Evolutionary conservation across 1,284 basidiomycete species (phyloP).

Genomic region (Pseudozyma hubeiensis): DNA sequence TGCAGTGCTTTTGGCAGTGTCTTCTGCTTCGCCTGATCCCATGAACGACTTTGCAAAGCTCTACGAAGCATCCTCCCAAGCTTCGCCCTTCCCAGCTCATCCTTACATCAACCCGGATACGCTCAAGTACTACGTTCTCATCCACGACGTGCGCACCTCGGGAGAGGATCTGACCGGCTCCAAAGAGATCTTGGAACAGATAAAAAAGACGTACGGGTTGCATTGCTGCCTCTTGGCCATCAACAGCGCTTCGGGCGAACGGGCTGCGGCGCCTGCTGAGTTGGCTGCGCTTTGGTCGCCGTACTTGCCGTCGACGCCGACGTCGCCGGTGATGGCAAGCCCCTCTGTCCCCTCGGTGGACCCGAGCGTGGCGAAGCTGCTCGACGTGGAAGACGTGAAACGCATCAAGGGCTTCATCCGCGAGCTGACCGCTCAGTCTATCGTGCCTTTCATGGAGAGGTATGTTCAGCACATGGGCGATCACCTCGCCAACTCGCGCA

Average conservation of each 20-base stretch:
- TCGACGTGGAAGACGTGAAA: conserved; percentile 83
- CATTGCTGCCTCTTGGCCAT: conserved; percentile 64
- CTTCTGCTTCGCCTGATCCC: conserved; percentile 58
- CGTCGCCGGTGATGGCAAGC: conserved; percentile 8
- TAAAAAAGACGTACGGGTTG: conserved; percentile 65
- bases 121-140: conserved; percentile 63
- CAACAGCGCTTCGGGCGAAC: conserved; percentile 55
- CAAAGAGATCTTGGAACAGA: conserved; percentile 56
- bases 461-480: conserved; percentile 95
- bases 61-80: conserved; percentile 51
- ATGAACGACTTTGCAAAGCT: conserved; percentile 66
- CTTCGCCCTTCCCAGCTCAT: conserved; percentile 45
- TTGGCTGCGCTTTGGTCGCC: conserved; percentile 33
- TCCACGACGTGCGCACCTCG: conserved; percentile 57
- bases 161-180: conserved; percentile 54
- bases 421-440: conserved; percentile 88
- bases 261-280: conserved; percentile 20
- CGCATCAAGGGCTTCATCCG: conserved; percentile 84
- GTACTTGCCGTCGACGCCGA: conserved; percentile 7
- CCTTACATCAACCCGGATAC: conserved; percentile 61
- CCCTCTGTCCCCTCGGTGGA: background rate
- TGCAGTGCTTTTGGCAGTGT: conserved; percentile 57
- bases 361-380: conserved; percentile 25
- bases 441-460: conserved; percentile 96
- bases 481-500: conserved; percentile 82